These are phyloP conservation scores for Saccharomyces hybrid DNA, from an alignment of 1,139 yeast species.

Conservation along the genomic window DNA sequence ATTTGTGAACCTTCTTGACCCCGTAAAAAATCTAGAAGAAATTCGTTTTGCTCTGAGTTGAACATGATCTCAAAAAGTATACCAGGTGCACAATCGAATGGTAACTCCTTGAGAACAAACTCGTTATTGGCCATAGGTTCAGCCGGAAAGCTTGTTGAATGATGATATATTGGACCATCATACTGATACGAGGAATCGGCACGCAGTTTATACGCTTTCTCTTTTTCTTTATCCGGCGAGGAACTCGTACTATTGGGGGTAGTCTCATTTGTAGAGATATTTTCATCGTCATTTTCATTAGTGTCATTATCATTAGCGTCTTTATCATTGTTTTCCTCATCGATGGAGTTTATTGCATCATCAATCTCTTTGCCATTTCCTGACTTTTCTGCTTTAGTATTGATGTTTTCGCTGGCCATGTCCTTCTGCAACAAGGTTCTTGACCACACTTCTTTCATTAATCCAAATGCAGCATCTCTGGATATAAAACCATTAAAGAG, in stretches of 20 bases:
- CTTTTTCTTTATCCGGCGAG: neutral
- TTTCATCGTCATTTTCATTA: constrained; percentile 23
- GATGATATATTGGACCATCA: constrained; percentile 39
- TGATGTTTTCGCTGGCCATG: constrained; percentile 15
- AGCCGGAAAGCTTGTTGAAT: constrained; percentile 38
- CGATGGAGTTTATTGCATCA: neutral
- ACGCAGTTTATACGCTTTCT: constrained; percentile 23
- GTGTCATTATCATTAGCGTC: constrained; percentile 24
- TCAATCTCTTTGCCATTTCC: constrained; percentile 16
- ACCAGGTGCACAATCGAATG: constrained; percentile 71
- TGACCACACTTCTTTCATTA: constrained; percentile 57
- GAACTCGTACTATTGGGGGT: neutral
- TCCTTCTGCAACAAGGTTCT: constrained; percentile 12
- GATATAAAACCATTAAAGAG: constrained; percentile 86
- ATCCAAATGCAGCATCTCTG: constrained; percentile 69
- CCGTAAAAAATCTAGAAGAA: constrained; percentile 46
- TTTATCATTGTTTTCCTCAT: constrained; percentile 4
- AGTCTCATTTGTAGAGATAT: constrained; percentile 9
- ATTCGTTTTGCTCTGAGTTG: constrained; percentile 58
- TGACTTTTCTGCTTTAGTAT: constrained; percentile 22
- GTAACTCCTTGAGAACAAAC: constrained; percentile 42
- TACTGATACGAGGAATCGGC: constrained; percentile 21
- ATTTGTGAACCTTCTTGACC: constrained; percentile 68
- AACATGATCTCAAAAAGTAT: constrained; percentile 58
- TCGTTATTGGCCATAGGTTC: constrained; percentile 53